Evolutionary conservation across 768 basidiomycete genomes (phyloP), one percentile per base, ranked within the genome.

Genomic region (Lanmaoa rubissima): DNA sequence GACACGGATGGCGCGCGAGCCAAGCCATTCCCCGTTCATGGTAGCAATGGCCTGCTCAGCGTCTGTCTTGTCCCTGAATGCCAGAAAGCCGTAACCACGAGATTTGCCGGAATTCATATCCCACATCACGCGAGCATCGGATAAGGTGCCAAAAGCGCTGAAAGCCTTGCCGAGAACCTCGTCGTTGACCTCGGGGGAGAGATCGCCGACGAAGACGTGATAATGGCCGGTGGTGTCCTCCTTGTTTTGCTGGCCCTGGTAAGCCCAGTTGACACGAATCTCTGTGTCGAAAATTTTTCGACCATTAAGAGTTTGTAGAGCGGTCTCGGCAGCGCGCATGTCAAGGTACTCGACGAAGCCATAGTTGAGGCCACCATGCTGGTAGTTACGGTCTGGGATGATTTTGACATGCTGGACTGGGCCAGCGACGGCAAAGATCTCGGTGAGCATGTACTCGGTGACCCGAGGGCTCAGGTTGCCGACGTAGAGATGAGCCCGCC

Each of bases 21-120:
- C 97, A 38, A 99, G 82, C 94, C 94, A 99, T 80, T 99, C 96
- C 55, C 97, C 97, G 69, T 99, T 99, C 97, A 99, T 99, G 58
- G 96, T 95, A 34, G 92, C 90, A 71, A 99, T 99, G 42, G 97
- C 97, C 74, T 98, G 97, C 73, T 99, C 97, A 34, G 97, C 97
- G 67, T 99, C 97, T 51, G 96, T 93, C 77, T 96, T 95, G 79
- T 99, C 97, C 67, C 96, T 84, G 83, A 98, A 98, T 3, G 96
- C 95, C 61, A 98, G 84, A 82, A 98, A 98, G 49, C 96, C 95
- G 70, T 98, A 98, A 41, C 96, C 96, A 67, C 96, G 89, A 68
- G 90, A 93, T 78, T 98, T 98, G 59, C 97, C 97, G 51, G 95
- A 96, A 76, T 95, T 97, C 94, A 98, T 98, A 73, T 99, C 97